Percentiles rank a stretch among this genome's conserved stretches.
Evolutionary conservation across 371 early-diverging fungal genomes (phyloP).

Genomic region (Dichotomocladium elegans): DNA sequence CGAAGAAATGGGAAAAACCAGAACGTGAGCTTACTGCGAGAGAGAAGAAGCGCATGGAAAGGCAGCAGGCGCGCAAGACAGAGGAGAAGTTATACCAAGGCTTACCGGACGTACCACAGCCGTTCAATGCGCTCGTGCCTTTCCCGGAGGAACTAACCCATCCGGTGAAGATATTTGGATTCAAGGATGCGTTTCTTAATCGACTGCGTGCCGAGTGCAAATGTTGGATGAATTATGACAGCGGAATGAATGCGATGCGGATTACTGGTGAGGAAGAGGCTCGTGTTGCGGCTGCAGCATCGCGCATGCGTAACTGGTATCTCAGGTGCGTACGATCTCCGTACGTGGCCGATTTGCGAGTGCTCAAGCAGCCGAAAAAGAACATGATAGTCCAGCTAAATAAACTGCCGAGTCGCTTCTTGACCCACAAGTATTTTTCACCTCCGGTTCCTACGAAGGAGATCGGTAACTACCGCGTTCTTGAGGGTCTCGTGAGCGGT

Average conservation of each 20-base stretch:
- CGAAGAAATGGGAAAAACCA: slow-evolving; percentile 40
- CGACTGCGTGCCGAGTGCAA: slow-evolving; percentile 35
- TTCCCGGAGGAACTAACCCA: slow-evolving; percentile 22
- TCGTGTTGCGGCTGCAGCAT: slow-evolving; percentile 14
- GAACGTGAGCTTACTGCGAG: slow-evolving; percentile 36
- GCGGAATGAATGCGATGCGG: slow-evolving; percentile 1
- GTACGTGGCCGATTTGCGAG: background rate
- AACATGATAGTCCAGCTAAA: slow-evolving; percentile 11
- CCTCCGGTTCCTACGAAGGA: slow-evolving; percentile 6
- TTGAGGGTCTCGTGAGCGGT: slow-evolving; percentile 24
- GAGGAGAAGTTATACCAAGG: slow-evolving; percentile 33
- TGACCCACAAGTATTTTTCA: slow-evolving; percentile 10
- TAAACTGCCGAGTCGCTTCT: slow-evolving; percentile 16
- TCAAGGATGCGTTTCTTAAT: slow-evolving; percentile 29
- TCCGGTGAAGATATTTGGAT: slow-evolving; percentile 18
- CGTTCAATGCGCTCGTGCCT: slow-evolving; percentile 20
- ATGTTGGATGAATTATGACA: slow-evolving; percentile 28
- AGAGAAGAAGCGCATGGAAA: slow-evolving; percentile 26
- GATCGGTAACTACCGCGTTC: slow-evolving; percentile 17
- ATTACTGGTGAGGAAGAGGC: slow-evolving; percentile 18
- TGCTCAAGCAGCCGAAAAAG: slow-evolving; percentile 28
- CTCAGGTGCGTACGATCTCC: slow-evolving; percentile 20
- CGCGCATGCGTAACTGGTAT: slow-evolving; percentile 41
- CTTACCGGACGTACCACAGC: slow-evolving; percentile 16
- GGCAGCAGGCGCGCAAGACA: slow-evolving; percentile 9